phyloP scores from a whole-genome alignment of 192 early-diverging fungal genomes.

The Podila clonocystis region DNA sequence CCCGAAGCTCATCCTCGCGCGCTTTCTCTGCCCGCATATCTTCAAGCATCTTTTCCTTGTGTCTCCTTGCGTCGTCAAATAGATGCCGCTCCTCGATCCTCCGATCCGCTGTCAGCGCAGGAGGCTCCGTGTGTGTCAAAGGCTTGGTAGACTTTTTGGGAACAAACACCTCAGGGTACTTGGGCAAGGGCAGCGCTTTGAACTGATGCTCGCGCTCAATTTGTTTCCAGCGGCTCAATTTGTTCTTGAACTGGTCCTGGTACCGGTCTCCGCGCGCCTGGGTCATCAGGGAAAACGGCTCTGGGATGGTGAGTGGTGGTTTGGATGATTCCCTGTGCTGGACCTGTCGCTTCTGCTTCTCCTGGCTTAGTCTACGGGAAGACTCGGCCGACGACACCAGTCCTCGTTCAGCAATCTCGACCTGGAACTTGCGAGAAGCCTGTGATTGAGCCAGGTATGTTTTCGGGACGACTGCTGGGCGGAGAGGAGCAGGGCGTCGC shows the following conservation, averaged over 20 bases:
- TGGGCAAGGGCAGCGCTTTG: conserved; percentile 62
- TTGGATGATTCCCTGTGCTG: conserved; percentile 1
- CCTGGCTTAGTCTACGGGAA: conserved; percentile 22
- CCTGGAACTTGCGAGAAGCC: neutral
- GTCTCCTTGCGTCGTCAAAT: conserved; percentile 59
- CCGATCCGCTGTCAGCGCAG: conserved; percentile 58
- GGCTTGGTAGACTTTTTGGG: conserved; percentile 65
- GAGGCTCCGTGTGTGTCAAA: conserved; percentile 58
- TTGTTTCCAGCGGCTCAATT: conserved; percentile 51
- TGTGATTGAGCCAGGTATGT: neutral
- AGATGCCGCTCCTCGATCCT: conserved; percentile 65
- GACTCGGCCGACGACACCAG: conserved; percentile 40
- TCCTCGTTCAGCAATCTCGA: conserved; percentile 22
- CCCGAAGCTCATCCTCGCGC: conserved; percentile 33
- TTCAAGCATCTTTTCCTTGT: conserved; percentile 23
- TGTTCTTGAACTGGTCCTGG: conserved; percentile 51
- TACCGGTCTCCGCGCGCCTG: conserved; percentile 56
- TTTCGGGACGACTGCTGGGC: conserved; percentile 14
- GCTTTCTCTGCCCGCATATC: conserved; percentile 28
- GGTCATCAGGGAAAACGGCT: conserved; percentile 67
- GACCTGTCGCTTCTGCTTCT: neutral
- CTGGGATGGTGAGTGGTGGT: conserved; percentile 59
- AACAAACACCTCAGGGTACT: conserved; percentile 58
- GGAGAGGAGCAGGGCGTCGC: conserved; percentile 15
- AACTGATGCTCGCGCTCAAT: conserved; percentile 54